Percentiles rank a stretch among this genome's conserved stretches.
Evolutionary conservation across 1,139 yeast species (phyloP).

Genomic region (Kodamaea suecica): DNA sequence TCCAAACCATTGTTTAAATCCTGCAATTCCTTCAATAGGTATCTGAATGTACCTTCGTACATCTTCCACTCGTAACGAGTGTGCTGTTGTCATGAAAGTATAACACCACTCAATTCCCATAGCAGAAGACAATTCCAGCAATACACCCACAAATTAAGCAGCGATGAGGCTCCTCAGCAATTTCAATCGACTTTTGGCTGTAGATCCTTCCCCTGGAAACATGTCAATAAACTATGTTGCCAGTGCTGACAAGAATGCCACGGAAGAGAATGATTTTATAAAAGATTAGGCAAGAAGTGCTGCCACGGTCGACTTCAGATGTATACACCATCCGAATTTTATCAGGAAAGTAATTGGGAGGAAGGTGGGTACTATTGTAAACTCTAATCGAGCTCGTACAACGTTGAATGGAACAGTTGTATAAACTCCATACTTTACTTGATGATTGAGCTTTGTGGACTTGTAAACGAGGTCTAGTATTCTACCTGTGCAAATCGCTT

Average conservation of each 20-base stretch:
- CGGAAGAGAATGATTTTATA: constrained; percentile 46
- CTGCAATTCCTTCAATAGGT: background rate
- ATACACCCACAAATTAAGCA: constrained; percentile 22
- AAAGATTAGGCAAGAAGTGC: constrained; percentile 57
- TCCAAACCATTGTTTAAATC: background rate
- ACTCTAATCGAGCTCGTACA: constrained; percentile 26
- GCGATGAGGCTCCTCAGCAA: constrained; percentile 25
- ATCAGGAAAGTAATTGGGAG: constrained; percentile 39
- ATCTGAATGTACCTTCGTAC: background rate
- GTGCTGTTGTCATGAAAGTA: constrained; percentile 23
- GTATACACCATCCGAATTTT: constrained; percentile 71
- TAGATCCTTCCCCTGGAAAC: constrained; percentile 29
- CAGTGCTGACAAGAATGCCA: constrained; percentile 22
- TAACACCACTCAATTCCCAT: constrained; percentile 25
- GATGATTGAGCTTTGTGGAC: constrained; percentile 25
- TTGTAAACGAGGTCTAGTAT: constrained; percentile 45
- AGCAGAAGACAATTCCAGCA: constrained; percentile 18
- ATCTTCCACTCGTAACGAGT: no score
- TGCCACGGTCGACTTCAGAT: constrained; percentile 45
- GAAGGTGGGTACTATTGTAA: constrained; percentile 24
- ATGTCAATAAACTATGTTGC: constrained; percentile 31
- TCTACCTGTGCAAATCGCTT: constrained; percentile 48
- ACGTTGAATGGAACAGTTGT: constrained; percentile 25
- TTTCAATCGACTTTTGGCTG: constrained; percentile 32
- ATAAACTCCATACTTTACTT: constrained; percentile 40